Conservation (phyloP, 345 rosid species). For the Dovyalis caffra region DNA sequence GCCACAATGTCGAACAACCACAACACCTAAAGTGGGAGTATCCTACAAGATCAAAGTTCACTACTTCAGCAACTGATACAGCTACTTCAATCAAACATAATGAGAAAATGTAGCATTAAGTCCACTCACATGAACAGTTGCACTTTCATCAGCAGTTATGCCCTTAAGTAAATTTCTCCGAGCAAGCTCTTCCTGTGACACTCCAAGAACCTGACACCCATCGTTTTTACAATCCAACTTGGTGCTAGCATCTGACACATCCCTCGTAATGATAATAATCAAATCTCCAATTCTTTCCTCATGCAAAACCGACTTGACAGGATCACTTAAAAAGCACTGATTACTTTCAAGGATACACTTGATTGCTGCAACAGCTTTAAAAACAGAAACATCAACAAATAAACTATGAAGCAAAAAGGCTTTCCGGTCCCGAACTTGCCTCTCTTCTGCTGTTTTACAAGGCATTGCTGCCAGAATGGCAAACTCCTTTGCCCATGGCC, state of each 20-base stretch:
- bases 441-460: constrained; percentile 37
- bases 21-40: constrained; percentile 33
- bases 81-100: constrained; percentile 21
- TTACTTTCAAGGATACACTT: constrained; percentile 15
- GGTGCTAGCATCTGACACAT: constrained; percentile 26
- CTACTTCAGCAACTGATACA: constrained; percentile 30
- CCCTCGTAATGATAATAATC: constrained; percentile 23
- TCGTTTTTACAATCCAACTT: constrained; percentile 33
- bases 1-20: constrained; percentile 34
- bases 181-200: constrained; percentile 34
- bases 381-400: constrained; percentile 35
- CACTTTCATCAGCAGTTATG: constrained; percentile 38
- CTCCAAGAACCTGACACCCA: constrained; percentile 31
- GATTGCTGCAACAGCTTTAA: constrained; percentile 30
- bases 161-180: constrained; percentile 35
- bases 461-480: constrained; percentile 36
- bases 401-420: constrained; percentile 37
- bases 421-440: constrained; percentile 35
- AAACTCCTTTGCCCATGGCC: constrained; percentile 39
- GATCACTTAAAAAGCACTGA: constrained; percentile 6
- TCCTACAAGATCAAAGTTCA: constrained; percentile 34
- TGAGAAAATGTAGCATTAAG: constrained; percentile 23
- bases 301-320: constrained; percentile 9
- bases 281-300: constrained; percentile 31
- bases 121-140: constrained; percentile 34